Evolutionary conservation across 1,284 basidiomycete genomes (phyloP).

Genomic region (Taiwanofungus camphoratus): DNA sequence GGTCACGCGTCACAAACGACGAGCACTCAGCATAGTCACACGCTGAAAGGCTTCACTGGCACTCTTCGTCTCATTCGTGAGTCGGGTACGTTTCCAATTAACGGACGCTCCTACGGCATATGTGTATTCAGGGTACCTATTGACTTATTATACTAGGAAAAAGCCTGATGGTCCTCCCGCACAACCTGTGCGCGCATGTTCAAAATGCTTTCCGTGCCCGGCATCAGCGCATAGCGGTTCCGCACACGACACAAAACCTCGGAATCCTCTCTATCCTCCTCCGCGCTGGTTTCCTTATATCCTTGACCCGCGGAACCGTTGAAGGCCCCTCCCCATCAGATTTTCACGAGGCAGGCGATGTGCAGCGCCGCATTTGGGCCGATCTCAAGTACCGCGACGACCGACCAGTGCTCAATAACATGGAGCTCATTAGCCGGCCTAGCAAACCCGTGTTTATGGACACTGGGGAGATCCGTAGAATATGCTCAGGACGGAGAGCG

Average conservation of each 20-base stretch:
- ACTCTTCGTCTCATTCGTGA: too few species aligned
- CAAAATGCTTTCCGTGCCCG: slow-evolving; percentile 88
- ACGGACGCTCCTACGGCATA: too few species aligned
- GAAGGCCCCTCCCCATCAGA: slow-evolving; percentile 54
- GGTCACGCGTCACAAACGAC: too few species aligned
- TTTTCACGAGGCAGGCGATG: slow-evolving; percentile 51
- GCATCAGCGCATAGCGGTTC: slow-evolving; percentile 65
- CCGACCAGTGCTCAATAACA: slow-evolving; percentile 67
- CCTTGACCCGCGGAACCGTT: slow-evolving; percentile 74
- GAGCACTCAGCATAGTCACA: too few species aligned
- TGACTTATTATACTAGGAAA: too few species aligned
- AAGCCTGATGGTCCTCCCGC: slow-evolving; percentile 71
- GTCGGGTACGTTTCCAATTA: too few species aligned
- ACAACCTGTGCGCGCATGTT: slow-evolving; percentile 78
- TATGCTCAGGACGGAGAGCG: slow-evolving; percentile 70
- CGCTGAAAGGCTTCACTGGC: too few species aligned
- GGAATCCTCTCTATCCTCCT: slow-evolving; percentile 82
- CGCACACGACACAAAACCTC: slow-evolving; percentile 78
- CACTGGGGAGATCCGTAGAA: slow-evolving; percentile 59
- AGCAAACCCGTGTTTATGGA: slow-evolving; percentile 74
- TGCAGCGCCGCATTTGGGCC: slow-evolving; percentile 78
- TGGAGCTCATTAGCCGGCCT: slow-evolving; percentile 73
- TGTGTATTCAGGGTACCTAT: too few species aligned
- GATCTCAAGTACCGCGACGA: slow-evolving; percentile 88
- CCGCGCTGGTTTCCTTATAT: slow-evolving; percentile 80